These are phyloP conservation scores for Gymnopilus dilepis DNA, from an alignment of 768 basidiomycete genomes.

Conservation along the genomic window DNA sequence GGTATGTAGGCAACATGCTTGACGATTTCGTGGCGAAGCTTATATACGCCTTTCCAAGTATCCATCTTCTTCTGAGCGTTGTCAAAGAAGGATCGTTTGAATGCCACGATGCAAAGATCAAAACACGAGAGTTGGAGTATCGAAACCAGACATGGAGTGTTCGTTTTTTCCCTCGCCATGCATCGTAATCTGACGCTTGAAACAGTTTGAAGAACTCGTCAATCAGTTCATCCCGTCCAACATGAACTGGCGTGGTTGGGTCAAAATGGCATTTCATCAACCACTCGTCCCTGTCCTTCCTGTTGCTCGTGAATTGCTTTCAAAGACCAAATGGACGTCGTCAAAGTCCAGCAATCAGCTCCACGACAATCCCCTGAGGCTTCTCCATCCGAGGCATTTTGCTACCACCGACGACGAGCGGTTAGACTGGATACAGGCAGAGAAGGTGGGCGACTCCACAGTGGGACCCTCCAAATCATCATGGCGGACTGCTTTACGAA, in stretches of 20 bases:
- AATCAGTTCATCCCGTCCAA: constrained; percentile 82
- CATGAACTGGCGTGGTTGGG: constrained; percentile 81
- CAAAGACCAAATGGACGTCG: constrained; percentile 76
- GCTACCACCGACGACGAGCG: constrained; percentile 32
- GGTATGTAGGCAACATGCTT: constrained; percentile 44
- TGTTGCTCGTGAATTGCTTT: constrained; percentile 76
- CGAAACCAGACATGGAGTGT: constrained; percentile 86
- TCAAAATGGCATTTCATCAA: constrained; percentile 83
- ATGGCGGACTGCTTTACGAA: constrained; percentile 21
- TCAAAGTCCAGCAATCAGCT: constrained; percentile 42
- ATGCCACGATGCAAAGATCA: constrained; percentile 78
- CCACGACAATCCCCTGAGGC: constrained; percentile 37
- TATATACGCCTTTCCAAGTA: constrained; percentile 46
- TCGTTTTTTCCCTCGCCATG: constrained; percentile 32
- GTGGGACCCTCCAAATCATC: constrained; percentile 23
- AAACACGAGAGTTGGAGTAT: constrained; percentile 81
- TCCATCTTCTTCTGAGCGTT: constrained; percentile 77
- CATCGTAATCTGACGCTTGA: background rate
- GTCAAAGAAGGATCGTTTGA: constrained; percentile 87
- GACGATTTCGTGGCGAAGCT: constrained; percentile 15
- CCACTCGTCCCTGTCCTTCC: constrained; percentile 79
- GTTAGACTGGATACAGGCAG: constrained; percentile 25
- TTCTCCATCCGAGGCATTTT: constrained; percentile 36
- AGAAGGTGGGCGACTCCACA: constrained; percentile 14
- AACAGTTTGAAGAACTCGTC: constrained; percentile 78